phyloP scores from a whole-genome alignment of 352 stramenopile species.

The Blastocystis hominis region DNA sequence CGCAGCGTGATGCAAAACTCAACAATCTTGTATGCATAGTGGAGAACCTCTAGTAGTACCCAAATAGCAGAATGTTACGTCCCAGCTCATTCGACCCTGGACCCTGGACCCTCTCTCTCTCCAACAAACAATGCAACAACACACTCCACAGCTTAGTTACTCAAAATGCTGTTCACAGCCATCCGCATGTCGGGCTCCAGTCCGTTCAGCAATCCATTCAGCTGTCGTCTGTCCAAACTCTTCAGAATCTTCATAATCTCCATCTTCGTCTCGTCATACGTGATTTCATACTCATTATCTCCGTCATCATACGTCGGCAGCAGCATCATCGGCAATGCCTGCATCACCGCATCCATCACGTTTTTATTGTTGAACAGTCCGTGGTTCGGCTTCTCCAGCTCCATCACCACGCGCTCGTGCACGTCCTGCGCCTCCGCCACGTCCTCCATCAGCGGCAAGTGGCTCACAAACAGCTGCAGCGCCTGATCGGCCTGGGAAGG shows the following conservation, averaged over 20 bases:
- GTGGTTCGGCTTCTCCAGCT: constrained; percentile 26
- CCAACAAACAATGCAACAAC: too few relatives aligned
- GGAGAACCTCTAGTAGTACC: too few relatives aligned
- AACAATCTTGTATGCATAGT: too few relatives aligned
- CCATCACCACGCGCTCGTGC: constrained; percentile 9
- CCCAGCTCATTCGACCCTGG: too few relatives aligned
- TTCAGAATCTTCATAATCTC: constrained; percentile 30
- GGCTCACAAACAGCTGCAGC: neutral
- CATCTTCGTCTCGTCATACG: constrained; percentile 13
- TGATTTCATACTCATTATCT: constrained; percentile 24
- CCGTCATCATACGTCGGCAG: constrained; percentile 14
- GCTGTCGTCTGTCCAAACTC: too few relatives aligned
- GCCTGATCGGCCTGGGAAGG: neutral
- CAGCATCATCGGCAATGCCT: neutral
- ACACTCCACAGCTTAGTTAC: too few relatives aligned
- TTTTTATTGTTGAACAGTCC: neutral
- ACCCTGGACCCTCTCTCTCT: too few relatives aligned
- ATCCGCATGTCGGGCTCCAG: too few relatives aligned
- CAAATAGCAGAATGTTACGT: too few relatives aligned
- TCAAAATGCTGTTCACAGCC: too few relatives aligned
- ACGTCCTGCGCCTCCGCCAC: neutral
- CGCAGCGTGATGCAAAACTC: too few relatives aligned
- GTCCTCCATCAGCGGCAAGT: neutral
- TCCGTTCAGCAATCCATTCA: too few relatives aligned
- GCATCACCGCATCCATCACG: neutral